Evolutionary conservation across 345 rosid genomes (phyloP).

Genomic region (Bruguiera parviflora): DNA sequence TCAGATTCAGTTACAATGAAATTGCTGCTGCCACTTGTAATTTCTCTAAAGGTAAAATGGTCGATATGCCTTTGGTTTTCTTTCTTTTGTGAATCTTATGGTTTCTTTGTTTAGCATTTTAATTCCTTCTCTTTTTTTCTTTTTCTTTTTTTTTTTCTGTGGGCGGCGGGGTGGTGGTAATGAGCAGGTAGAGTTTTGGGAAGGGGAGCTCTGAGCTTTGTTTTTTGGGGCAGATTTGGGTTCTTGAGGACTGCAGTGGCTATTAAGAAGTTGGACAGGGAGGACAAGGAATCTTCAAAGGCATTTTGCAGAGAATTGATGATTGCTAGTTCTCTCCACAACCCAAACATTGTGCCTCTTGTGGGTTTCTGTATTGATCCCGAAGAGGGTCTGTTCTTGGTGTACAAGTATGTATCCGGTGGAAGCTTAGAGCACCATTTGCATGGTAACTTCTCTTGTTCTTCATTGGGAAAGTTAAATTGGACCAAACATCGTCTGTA

Average conservation of each 20-base stretch:
- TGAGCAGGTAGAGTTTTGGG: constrained; percentile 81
- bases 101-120: constrained; percentile 7
- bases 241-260: constrained; percentile 68
- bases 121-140: constrained; percentile 11
- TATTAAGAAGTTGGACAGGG: constrained; percentile 76
- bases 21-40: constrained; percentile 68
- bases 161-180: not conserved
- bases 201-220: constrained; percentile 91
- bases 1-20: constrained; percentile 68
- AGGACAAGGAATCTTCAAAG: constrained; percentile 83
- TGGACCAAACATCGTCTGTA: constrained; percentile 5
- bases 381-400: constrained; percentile 85
- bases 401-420: constrained; percentile 86
- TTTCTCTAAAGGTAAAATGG: constrained; percentile 91
- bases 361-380: constrained; percentile 86
- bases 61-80: constrained; percentile 6
- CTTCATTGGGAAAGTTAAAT: not conserved
- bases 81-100: constrained; percentile 6
- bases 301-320: constrained; percentile 89
- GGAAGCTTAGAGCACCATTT: constrained; percentile 81
- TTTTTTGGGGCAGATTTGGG: constrained; percentile 80
- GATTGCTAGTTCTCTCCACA: constrained; percentile 87
- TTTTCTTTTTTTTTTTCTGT: constrained; percentile 1
- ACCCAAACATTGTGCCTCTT: constrained; percentile 68
- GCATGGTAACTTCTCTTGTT: constrained; percentile 52